Evolutionary conservation across 1,284 basidiomycete species (phyloP).

Genomic region (Boletellus deceptivus): DNA sequence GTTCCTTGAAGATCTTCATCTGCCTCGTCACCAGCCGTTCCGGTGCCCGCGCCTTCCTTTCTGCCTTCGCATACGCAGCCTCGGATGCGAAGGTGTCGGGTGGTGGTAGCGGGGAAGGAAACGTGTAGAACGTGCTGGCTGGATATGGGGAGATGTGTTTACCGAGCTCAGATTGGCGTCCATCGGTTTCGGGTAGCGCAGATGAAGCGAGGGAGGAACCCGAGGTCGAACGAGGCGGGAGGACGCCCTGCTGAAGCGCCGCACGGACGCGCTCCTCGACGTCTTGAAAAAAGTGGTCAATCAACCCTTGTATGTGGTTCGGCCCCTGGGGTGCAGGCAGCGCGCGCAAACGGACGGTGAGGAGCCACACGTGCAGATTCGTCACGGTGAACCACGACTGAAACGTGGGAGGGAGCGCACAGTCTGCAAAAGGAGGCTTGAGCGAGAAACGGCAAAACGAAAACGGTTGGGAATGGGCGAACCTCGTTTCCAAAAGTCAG

Average conservation of each 20-base stretch:
- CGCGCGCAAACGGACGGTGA: conserved; percentile 85
- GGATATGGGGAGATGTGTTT: conserved; percentile 27
- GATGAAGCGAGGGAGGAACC: conserved; percentile 33
- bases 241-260: conserved; percentile 64
- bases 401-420: conserved; percentile 88
- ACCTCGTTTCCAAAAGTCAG: conserved; percentile 68
- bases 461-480: no score
- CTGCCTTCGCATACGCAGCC: conserved; percentile 26
- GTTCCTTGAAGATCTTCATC: conserved; percentile 90
- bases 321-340: conserved; percentile 68
- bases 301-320: conserved; percentile 74
- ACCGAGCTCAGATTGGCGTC: conserved; percentile 10
- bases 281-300: conserved; percentile 97
- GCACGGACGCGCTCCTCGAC: conserved; percentile 88
- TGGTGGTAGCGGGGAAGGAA: conserved; percentile 38
- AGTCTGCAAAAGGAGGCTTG: conserved; percentile 48
- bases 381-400: conserved; percentile 98
- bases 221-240: conserved; percentile 24
- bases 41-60: conserved; percentile 55
- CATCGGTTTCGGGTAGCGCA: conserved; percentile 35
- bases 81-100: conserved; percentile 23
- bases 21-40: conserved; percentile 84
- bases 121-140: conserved; percentile 48
- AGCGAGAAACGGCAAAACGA: neutral
- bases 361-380: conserved; percentile 90